A percentile compares a stretch with the other conserved stretches of the same genome.
phyloP scores from a whole-genome alignment of 495 filamentous ascomycete species.

The Penicillium maclennaniae region DNA sequence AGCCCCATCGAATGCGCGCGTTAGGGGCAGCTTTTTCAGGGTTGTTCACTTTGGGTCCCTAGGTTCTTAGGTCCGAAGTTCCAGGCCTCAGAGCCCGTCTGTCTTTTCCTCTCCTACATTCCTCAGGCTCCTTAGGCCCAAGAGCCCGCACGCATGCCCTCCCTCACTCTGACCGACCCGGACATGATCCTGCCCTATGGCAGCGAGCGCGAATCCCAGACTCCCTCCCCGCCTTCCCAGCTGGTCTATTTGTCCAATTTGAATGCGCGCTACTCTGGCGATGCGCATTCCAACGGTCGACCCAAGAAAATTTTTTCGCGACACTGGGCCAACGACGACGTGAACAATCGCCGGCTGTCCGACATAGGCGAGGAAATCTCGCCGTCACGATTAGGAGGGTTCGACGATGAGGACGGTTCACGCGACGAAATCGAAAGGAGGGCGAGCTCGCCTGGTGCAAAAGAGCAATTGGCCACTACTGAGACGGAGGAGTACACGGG shows the following conservation, averaged over 20 bases:
- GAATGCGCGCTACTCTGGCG: conserved; percentile 24
- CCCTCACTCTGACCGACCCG: conserved; percentile 86
- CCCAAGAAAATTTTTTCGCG: conserved; percentile 40
- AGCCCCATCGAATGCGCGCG: conserved; percentile 14
- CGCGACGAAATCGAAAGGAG: conserved; percentile 8
- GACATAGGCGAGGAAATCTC: conserved; percentile 66
- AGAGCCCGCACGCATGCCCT: conserved; percentile 43
- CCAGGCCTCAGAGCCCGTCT: neutral
- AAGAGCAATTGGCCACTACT: conserved; percentile 3
- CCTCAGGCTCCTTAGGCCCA: conserved; percentile 1
- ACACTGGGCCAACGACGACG: conserved; percentile 49
- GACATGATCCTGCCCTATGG: conserved; percentile 83
- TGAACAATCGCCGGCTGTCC: conserved; percentile 62
- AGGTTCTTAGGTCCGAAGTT: neutral
- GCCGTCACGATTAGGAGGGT: conserved; percentile 21
- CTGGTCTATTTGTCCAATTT: conserved; percentile 38
- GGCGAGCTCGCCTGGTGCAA: conserved; percentile 13
- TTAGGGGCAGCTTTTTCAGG: conserved; percentile 25
- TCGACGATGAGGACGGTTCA: conserved; percentile 6
- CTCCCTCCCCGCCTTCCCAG: conserved; percentile 45
- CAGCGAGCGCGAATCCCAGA: conserved; percentile 55
- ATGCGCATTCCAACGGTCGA: conserved; percentile 17
- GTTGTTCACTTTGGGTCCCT: neutral
- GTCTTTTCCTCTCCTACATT: conserved; percentile 3
- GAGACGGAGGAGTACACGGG: conserved; percentile 20